Base-by-base conservation (phyloP, 176 grass and related monocot genomes). In the Pontederia paniculata region DNA sequence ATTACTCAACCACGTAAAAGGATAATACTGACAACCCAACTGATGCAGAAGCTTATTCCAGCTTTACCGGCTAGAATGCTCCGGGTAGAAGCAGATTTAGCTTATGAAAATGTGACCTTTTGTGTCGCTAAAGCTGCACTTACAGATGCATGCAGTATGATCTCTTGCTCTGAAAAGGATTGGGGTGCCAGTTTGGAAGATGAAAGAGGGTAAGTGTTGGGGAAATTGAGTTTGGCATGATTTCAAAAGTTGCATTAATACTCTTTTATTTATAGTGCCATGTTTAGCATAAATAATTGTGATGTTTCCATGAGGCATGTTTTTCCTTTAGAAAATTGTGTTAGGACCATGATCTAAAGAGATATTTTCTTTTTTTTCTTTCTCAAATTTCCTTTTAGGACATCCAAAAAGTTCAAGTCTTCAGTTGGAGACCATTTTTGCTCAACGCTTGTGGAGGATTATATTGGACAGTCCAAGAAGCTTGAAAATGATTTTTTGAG, bases 31-130 rank as follows among this genome's bases (percentile, higher is more conserved):
- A 97, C 77, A 54, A 81, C 77, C 71, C 78, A 76, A 65, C 70
- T 97, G 77, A 79, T 84, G 44, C 91, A 97, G 68, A 79, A 90
- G 62, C 73, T 97, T 73, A 66, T 97, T 28, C 80, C 91, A 45
- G 71, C 80, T 74, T 67, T 84, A 77, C 82, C 82, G 63, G 74
- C 82, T 74, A 15, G 60, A 25, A 61, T 90, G 75, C 70, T 96
- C 55, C 80, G 75, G 72, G 73, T 56, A 72, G 66, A 90, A 73
- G 82, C 86, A 71, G 73, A 61, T 55, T 68, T 77, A 64, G 51
- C 74, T 80, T 90, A 81, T 58, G 91, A 90, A 77, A 87, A 74
- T 22, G 66, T 71, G 13, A 78, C 79, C 66, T 87, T 83, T 43
- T 75, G 56, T 70, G 69, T 89, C 17, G 67, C 91, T 50, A 81